Conservation (phyloP, 108 stramenopile species). For the Conticribra weissflogii region DNA sequence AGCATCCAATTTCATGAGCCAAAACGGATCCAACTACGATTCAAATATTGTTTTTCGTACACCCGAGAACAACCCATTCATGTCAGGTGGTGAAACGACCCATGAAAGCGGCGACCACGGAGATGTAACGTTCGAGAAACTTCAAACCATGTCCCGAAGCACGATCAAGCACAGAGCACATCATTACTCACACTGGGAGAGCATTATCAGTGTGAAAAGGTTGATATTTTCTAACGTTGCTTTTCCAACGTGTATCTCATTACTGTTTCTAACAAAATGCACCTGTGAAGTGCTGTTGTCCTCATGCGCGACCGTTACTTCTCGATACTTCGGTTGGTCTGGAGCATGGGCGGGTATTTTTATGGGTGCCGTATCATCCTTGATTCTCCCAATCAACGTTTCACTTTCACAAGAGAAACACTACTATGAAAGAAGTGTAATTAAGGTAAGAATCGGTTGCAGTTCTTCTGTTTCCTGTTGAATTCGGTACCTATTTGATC, state of each 20-base stretch:
- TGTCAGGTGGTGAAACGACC: not conserved
- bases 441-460: conserved; percentile 10
- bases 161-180: not conserved
- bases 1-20: not conserved
- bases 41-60: not conserved
- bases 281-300: conserved; percentile 30
- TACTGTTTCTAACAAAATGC: conserved; percentile 22
- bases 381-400: conserved; percentile 37
- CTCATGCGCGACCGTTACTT: conserved; percentile 37
- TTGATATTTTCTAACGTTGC: conserved; percentile 49
- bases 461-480: not conserved
- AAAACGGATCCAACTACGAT: not conserved
- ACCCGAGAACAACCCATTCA: conserved; percentile 17
- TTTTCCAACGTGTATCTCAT: conserved; percentile 27
- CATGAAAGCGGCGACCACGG: conserved; percentile 7
- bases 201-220: conserved; percentile 26
- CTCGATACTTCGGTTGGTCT: conserved; percentile 42
- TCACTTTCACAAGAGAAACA: conserved; percentile 20
- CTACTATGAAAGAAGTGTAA: conserved; percentile 21
- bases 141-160: conserved; percentile 43
- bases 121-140: conserved; percentile 41
- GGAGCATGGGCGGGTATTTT: conserved; percentile 38
- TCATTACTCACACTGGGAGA: conserved; percentile 21
- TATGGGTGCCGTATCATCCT: conserved; percentile 29
- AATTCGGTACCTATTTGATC: too few relatives aligned